Base-by-base conservation (phyloP, 148 eudicot species). In the Persicaria maculosa region DNA sequence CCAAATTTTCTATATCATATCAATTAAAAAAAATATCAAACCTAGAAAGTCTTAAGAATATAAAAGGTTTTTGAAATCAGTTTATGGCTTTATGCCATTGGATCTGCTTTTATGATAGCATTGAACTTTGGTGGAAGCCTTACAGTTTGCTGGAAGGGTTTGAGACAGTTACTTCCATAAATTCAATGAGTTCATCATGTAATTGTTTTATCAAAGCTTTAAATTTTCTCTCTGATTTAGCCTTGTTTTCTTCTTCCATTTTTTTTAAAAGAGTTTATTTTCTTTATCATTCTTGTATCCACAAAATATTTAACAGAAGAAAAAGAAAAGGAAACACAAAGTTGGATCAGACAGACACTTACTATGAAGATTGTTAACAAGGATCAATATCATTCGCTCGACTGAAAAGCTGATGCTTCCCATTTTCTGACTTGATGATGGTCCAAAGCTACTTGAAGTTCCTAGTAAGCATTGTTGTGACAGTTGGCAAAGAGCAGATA, bases 321-420 rank as follows among this genome's bases (percentile, higher is more conserved):
- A 20, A 7, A 54, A 16, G 36, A 58, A 19, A 20, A 58, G 31
- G 10, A 17, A 57, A 57, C 17, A 19, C 31, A 58, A 1, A 20
- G 68, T 12, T 44, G 72, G 50, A 17, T 15, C 15, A 75, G 50
- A 75, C 58, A 16, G 58, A 65, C 55, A 87, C 97, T 19, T 86
- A 95, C 98, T 86, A 83, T 92, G 97, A 74, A 90, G 88, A 84
- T 95, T 95, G 79, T 92, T 95, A 72, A 84, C 84, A 71, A 95
- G 93, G 77, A 92, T 84, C 65, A 96, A 88, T 77, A 90, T 85
- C 87, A 95, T 88, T 83, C 93, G 92, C 62, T 95, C 97, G 76
- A 95, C 93, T 9, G 96, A 86, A 80, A 95, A 95, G 79, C 85
- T 90, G 72, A 92, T 90, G 89, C 89, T 94, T 79, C 98, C 98